Base-by-base conservation (phyloP, 2,329 filamentous ascomycete genomes). In the Cytospora piceae region DNA sequence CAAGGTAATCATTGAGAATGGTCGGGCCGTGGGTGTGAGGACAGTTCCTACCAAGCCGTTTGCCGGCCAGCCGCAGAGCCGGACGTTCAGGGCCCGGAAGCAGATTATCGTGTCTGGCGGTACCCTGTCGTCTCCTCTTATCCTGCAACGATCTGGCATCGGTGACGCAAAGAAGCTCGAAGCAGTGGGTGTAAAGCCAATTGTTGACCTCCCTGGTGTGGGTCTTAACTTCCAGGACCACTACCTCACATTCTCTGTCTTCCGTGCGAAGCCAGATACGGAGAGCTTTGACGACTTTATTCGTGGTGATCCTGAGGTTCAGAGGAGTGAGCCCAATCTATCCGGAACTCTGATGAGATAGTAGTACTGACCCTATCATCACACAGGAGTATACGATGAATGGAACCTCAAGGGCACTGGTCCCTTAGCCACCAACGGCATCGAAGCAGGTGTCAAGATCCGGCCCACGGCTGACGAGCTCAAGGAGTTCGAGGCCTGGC, bases 251-350 rank as follows among this genome's bases (percentile, higher is more conserved):
- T 92, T 92, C 75, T 84, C 89, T 0, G 83, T 85, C 2, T 93
- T 85, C 75, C 84, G 90, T 15, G 90, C 90, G 22, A 92, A 91
- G 79, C 90, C 90, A 7, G 86, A 89, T 6, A 87, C 87, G 0
- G 91, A 94, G 74, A 90, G 87, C 14, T 94, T 94, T 69, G 91
- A 94, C 71, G 91, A 94, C 74, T 94, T 94, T 73, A 83, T 89
- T 11, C 86, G 91, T 58, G 91, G 91, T 51, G 89, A 90, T 42
- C 89, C 90, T 0, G 86, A 89, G 64, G 83, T 88, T 0, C 91
- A 94, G 75, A 90, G 92, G 77, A 77, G 81, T 79, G 75, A 72
- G 80, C 64, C 3, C 8, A n/a, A 1, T 15, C 15, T 4, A 3
- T 37, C 20, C 5, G 11, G 2, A 22, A 46, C 7, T 17, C 24